phyloP scores from a whole-genome alignment of 2,329 filamentous ascomycete species.

The Fusarium sp. region DNA sequence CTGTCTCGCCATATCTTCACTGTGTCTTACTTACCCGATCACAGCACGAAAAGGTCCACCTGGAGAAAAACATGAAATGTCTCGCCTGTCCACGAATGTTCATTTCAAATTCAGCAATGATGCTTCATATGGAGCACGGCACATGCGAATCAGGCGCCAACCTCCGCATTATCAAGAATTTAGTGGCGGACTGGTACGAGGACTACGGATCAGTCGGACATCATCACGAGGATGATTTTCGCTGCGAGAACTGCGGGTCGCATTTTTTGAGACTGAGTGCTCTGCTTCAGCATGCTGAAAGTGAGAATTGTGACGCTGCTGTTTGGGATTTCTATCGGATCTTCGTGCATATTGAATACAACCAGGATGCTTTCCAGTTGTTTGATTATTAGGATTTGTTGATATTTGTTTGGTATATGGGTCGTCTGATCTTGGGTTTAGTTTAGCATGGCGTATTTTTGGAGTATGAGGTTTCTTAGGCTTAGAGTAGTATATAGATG shows the following conservation, averaged over 20 bases:
- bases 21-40: fast-evolving
- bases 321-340: conserved; percentile 1
- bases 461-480: no score
- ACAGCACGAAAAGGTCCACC: conserved; percentile 38
- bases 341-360: neutral
- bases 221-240: conserved; percentile 14
- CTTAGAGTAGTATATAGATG: neutral
- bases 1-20: fast-evolving
- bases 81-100: conserved; percentile 33
- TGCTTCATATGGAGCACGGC: conserved; percentile 43
- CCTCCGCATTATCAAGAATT: neutral
- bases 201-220: neutral
- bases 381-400: neutral
- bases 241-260: conserved; percentile 32
- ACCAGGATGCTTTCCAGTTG: neutral
- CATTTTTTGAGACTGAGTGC: conserved; percentile 26
- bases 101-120: conserved; percentile 34
- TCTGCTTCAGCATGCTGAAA: conserved; percentile 43
- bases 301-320: conserved; percentile 26
- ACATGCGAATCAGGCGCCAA: conserved; percentile 28
- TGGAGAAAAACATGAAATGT: conserved; percentile 21
- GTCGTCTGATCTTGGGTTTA: neutral
- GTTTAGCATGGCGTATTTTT: neutral
- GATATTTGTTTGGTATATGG: neutral
- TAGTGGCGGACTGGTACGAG: conserved; percentile 35